A percentile compares a stretch with the other conserved stretches of the same genome.
phyloP scores from a whole-genome alignment of 129 eudicot genomes.

The Kitagawia praeruptora region DNA sequence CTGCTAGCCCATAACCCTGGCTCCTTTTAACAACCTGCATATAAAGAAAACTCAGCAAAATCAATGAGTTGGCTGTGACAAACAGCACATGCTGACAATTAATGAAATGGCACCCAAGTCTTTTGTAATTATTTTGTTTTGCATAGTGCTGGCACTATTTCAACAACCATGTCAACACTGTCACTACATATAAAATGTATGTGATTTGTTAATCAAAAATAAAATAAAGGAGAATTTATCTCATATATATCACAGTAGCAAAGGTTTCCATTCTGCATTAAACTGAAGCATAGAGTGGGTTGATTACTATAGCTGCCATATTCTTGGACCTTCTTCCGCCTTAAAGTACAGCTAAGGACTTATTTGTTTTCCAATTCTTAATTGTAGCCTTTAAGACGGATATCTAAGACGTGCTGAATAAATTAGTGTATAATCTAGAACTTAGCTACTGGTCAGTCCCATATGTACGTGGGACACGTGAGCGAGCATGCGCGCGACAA shows the following conservation, averaged over 20 bases:
- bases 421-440: not conserved
- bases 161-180: not conserved
- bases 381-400: not conserved
- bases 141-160: not conserved
- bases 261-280: not conserved
- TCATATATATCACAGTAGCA: not conserved
- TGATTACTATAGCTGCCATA: not conserved
- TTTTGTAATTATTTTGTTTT: not conserved
- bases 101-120: not conserved
- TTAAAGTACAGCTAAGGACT: not conserved
- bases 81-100: not conserved
- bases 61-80: not conserved
- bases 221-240: not conserved
- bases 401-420: not conserved
- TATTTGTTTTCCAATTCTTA: not conserved
- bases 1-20: slow-evolving; percentile 80
- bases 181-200: not conserved
- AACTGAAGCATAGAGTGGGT: not conserved
- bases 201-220: not conserved
- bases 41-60: not conserved
- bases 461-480: not conserved
- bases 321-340: not conserved
- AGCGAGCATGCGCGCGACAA: too few species aligned
- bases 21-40: slow-evolving; percentile 64
- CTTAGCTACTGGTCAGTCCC: not conserved